Evolutionary conservation across 1,139 yeast species (phyloP), one percentile per base, ranked within the genome.

Genomic region (Blastobotrys proliferans): DNA sequence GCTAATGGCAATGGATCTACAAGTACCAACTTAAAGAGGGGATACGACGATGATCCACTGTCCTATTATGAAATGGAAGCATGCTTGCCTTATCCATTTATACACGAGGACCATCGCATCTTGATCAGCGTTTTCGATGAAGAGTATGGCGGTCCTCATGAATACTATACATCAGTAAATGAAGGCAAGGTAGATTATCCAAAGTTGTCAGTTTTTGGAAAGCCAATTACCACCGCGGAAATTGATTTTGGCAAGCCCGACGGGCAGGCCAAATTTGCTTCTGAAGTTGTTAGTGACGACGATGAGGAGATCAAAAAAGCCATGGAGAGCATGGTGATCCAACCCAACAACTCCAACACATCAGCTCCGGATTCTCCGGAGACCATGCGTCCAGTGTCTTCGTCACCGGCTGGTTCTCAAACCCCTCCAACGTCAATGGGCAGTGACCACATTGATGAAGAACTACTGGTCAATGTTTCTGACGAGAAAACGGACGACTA

Each of bases 1-100:
- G 37, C 13, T 2, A 30, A 19, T 21, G 11, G 35, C 8, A 24
- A 3, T 13, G 24, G 32, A 22, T 17, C 19, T 18, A 9, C 10
- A 17, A 3, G 20, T 20, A 3, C 16, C 35, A 1, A 16, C 35
- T 4, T 38, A 29, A 27, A 11, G 30, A 6, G 6, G 30, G 6
- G 13, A 16, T 11, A 27, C 30, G 30, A n/a, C n/a, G 47, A 45
- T 2, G 65, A 68, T 40, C 81, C 83, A 1, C 60, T 81, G 30
- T 72, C 83, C 0, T 76, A 76, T 48, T 76, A 79, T 30, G 88
- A 81, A 56, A 74, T 82, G 45, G 86, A 81, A 51, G 77, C 87
- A 0, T 76, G 83, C 52, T 65, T 69, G 17, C 82, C 84, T 1
- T 77, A 69, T 51, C 66, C 74, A 24, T 73, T 73, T 40, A 57